These are phyloP conservation scores for Trichoderma virens DNA, from an alignment of 495 filamentous ascomycete species.

Conservation along the genomic window DNA sequence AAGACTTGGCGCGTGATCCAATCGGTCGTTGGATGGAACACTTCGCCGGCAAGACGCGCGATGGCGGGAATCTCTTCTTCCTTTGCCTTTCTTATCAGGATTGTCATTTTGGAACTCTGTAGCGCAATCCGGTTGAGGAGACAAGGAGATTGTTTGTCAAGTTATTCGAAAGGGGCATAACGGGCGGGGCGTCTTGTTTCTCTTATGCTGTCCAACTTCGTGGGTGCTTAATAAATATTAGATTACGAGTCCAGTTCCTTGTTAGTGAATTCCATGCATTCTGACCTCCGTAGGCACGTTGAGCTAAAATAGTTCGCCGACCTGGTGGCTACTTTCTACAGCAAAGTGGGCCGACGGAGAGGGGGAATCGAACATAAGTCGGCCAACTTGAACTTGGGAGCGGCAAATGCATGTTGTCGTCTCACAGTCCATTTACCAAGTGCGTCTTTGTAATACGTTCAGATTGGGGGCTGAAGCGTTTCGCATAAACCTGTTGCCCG, in stretches of 20 bases:
- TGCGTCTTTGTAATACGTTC: too few relatives aligned
- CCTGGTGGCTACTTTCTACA: not conserved
- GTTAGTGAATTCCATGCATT: not conserved
- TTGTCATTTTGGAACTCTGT: not conserved
- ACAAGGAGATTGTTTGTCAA: not conserved
- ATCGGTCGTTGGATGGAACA: not conserved
- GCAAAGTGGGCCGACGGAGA: not conserved
- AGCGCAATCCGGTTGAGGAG: not conserved
- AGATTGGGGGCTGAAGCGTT: too few relatives aligned
- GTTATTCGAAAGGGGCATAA: not conserved
- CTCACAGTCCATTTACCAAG: too few relatives aligned
- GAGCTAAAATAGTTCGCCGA: not conserved
- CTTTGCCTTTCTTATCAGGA: not conserved
- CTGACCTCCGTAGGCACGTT: not conserved
- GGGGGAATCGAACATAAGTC: not conserved
- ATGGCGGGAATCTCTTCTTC: not conserved
- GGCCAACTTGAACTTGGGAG: not conserved
- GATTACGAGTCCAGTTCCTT: too few relatives aligned
- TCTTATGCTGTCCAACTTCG: not conserved
- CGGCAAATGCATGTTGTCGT: too few relatives aligned
- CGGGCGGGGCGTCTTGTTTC: not conserved
- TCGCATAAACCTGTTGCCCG: too few relatives aligned
- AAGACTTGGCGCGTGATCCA: constrained; percentile 4
- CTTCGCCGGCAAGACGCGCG: not conserved
- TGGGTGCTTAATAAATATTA: not conserved